Evolutionary conservation across 2,329 filamentous ascomycete species (phyloP).

Genomic region (Orbilia javanica): DNA sequence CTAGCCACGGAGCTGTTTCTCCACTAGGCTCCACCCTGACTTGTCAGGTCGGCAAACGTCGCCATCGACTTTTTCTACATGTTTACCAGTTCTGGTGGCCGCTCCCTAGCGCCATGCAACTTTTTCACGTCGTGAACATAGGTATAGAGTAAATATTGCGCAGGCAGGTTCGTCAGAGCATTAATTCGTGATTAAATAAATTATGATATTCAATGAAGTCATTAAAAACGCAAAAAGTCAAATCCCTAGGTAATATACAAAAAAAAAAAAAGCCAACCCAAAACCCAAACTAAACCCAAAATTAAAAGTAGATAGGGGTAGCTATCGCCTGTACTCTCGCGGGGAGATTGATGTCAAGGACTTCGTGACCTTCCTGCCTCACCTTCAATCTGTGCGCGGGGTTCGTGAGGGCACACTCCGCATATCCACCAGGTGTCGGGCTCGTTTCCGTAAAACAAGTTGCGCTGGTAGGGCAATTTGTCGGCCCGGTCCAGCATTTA

Average conservation of each 20-base stretch:
- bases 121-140: not conserved
- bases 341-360: conserved; percentile 1
- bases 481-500: conserved; percentile 31
- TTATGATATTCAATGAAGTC: conserved; percentile 7
- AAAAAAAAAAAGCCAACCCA: not conserved
- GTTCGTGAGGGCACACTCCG: conserved; percentile 6
- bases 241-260: conserved; percentile 18
- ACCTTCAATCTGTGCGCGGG: not conserved
- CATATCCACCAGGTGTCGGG: conserved; percentile 20
- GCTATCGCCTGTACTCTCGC: conserved; percentile 15
- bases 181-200: conserved; percentile 11
- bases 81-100: conserved; percentile 3
- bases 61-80: not conserved
- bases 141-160: not conserved
- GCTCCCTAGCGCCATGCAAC: not conserved
- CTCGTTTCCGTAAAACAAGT: conserved; percentile 25
- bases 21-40: not conserved
- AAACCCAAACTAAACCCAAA: not conserved
- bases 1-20: conserved; percentile 16
- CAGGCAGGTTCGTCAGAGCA: too few species aligned
- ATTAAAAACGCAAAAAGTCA: conserved; percentile 5
- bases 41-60: conserved; percentile 3
- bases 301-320: conserved; percentile 24
- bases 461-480: conserved; percentile 23
- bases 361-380: not conserved